Evolutionary conservation across 345 rosid species (phyloP).

Genomic region (Aegle marmelos): DNA sequence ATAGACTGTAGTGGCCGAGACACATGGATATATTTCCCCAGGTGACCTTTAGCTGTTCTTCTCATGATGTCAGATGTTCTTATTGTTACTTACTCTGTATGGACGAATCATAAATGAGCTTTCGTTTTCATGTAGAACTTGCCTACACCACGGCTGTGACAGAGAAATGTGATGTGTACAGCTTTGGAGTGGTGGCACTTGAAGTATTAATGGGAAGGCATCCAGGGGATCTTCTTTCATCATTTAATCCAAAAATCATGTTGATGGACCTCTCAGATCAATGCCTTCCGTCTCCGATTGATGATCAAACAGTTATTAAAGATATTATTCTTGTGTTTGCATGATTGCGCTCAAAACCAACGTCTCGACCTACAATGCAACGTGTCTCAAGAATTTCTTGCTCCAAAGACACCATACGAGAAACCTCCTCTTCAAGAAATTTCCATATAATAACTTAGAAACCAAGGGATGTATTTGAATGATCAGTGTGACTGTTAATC

Average conservation of each 20-base stretch:
- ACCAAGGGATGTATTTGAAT: no score
- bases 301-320: not conserved
- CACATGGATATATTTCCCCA: not conserved
- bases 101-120: not conserved
- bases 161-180: constrained; percentile 15
- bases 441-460: no score
- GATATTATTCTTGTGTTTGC: constrained; percentile 6
- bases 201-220: constrained; percentile 14
- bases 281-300: not conserved
- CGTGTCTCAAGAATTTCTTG: constrained; percentile 12
- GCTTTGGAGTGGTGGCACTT: constrained; percentile 18
- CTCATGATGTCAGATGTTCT: not conserved
- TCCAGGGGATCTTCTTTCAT: constrained; percentile 10
- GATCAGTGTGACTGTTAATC: no score
- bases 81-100: not conserved
- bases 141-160: no score
- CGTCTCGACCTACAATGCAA: constrained; percentile 15
- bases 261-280: constrained; percentile 8
- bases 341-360: constrained; percentile 8
- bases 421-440: no score
- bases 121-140: not conserved
- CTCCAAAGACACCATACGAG: no score
- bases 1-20: not conserved
- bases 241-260: not conserved
- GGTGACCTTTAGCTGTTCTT: not conserved